phyloP scores from a whole-genome alignment of 768 basidiomycete genomes.

The Russula sp. region DNA sequence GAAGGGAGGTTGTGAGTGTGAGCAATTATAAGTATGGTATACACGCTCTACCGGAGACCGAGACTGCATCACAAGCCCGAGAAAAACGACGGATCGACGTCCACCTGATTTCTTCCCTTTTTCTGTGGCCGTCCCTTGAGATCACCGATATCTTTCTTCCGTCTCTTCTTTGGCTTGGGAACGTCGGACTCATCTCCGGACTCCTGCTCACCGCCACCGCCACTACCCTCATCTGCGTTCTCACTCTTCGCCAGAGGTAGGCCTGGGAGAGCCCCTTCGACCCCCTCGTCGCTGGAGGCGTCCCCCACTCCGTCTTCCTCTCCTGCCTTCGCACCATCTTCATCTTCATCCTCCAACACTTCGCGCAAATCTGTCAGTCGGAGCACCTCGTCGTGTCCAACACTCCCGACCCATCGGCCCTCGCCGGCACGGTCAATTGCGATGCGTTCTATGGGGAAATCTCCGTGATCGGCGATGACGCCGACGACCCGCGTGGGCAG shows the following conservation, averaged over 20 bases:
- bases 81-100: constrained; percentile 58
- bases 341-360: constrained; percentile 55
- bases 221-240: constrained; percentile 15
- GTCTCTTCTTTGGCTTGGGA: constrained; percentile 42
- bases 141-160: constrained; percentile 47
- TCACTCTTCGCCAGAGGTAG: constrained; percentile 15
- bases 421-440: constrained; percentile 50
- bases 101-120: constrained; percentile 53
- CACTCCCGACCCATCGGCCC: constrained; percentile 86
- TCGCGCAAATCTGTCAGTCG: constrained; percentile 79
- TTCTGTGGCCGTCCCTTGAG: constrained; percentile 40
- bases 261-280: constrained; percentile 7
- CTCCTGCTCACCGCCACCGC: constrained; percentile 3
- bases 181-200: constrained; percentile 26
- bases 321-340: constrained; percentile 27
- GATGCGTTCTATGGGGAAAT: constrained; percentile 87
- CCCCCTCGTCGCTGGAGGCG: constrained; percentile 24
- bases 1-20: not conserved
- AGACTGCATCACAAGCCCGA: constrained; percentile 41
- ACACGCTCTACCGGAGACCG: not conserved
- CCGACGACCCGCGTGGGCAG: constrained; percentile 87
- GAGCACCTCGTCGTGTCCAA: constrained; percentile 81
- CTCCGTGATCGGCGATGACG: constrained; percentile 85
- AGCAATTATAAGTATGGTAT: not conserved
- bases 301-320: constrained; percentile 21